phyloP scores from a whole-genome alignment of 306 rosid species.

The Delonix regia region DNA sequence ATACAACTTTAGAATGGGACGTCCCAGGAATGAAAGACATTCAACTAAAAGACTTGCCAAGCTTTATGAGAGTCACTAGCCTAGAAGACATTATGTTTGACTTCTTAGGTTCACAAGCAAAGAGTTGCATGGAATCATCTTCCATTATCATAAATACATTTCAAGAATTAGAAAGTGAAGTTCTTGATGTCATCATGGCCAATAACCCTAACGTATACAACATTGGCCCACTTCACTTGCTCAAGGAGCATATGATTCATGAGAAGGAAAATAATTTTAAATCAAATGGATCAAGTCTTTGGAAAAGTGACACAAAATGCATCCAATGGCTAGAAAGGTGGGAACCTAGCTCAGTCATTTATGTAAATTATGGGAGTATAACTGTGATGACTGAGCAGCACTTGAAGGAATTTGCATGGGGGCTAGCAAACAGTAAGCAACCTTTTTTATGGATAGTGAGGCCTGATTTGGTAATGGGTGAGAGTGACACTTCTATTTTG shows the following conservation, averaged over 20 bases:
- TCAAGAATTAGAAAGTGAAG: conserved; percentile 39
- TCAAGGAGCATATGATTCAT: conserved; percentile 11
- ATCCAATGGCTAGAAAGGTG: conserved; percentile 41
- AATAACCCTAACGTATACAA: conserved; percentile 41
- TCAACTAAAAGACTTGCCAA: background rate
- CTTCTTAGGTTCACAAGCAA: conserved; percentile 27
- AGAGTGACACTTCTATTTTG: background rate
- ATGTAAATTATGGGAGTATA: conserved; percentile 44
- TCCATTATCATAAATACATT: conserved; percentile 49
- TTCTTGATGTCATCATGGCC: conserved; percentile 36
- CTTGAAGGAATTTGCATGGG: conserved; percentile 52
- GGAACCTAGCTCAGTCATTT: conserved; percentile 44
- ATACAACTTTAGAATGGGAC: background rate
- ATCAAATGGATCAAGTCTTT: conserved; percentile 36
- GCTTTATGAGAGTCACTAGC: conserved; percentile 19
- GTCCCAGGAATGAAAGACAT: background rate
- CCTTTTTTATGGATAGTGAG: conserved; percentile 48
- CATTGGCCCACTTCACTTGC: background rate
- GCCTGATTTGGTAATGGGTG: conserved; percentile 41
- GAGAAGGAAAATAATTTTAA: conserved; percentile 21
- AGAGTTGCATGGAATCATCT: conserved; percentile 34
- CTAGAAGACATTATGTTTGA: conserved; percentile 42
- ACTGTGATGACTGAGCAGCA: conserved; percentile 38
- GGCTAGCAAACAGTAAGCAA: conserved; percentile 48
- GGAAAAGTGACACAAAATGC: conserved; percentile 50